A percentile compares a stretch with the other conserved stretches of the same genome.
These are phyloP conservation scores for Letharia lupina DNA, from an alignment of 495 filamentous ascomycete genomes.

Conservation along the genomic window DNA sequence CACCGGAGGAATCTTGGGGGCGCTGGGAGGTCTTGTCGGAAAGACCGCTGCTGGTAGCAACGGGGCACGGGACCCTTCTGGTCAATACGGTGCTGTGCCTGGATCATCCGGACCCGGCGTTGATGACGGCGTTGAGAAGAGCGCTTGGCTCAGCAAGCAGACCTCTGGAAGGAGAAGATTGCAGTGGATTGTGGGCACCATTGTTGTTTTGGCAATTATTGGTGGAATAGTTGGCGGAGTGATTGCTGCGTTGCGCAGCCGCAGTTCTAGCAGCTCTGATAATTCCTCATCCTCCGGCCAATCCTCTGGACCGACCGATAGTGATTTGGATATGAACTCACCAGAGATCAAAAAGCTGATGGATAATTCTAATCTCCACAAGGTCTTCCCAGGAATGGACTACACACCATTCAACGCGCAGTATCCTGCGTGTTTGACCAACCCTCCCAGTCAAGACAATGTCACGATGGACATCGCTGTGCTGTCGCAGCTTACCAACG, in stretches of 20 bases:
- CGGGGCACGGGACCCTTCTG: constrained; percentile 28
- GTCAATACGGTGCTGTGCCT: constrained; percentile 49
- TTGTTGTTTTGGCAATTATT: constrained; percentile 55
- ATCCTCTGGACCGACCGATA: constrained; percentile 40
- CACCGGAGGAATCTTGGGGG: constrained; percentile 42
- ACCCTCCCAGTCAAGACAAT: constrained; percentile 84
- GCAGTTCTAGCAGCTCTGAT: constrained; percentile 14
- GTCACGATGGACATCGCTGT: constrained; percentile 87
- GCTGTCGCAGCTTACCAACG: constrained; percentile 83
- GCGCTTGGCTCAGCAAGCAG: constrained; percentile 49
- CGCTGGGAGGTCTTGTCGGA: constrained; percentile 32
- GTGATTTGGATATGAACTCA: constrained; percentile 66
- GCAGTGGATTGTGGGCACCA: constrained; percentile 56
- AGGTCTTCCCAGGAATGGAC: constrained; percentile 94
- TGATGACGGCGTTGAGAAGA: constrained; percentile 38
- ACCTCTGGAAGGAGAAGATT: constrained; percentile 58
- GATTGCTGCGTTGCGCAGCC: constrained; percentile 51
- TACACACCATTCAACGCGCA: constrained; percentile 90
- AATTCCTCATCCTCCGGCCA: constrained; percentile 23
- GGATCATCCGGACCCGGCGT: constrained; percentile 28
- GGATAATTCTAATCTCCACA: constrained; percentile 72
- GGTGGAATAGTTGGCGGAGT: constrained; percentile 71
- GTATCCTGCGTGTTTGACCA: constrained; percentile 73
- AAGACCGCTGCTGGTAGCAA: constrained; percentile 26
- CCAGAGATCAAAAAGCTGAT: constrained; percentile 72